A percentile compares a stretch with the other conserved stretches of the same genome.
These are phyloP conservation scores for Pestalotiopsis sp. DNA, from an alignment of 2,329 filamentous ascomycete genomes.

Conservation along the genomic window DNA sequence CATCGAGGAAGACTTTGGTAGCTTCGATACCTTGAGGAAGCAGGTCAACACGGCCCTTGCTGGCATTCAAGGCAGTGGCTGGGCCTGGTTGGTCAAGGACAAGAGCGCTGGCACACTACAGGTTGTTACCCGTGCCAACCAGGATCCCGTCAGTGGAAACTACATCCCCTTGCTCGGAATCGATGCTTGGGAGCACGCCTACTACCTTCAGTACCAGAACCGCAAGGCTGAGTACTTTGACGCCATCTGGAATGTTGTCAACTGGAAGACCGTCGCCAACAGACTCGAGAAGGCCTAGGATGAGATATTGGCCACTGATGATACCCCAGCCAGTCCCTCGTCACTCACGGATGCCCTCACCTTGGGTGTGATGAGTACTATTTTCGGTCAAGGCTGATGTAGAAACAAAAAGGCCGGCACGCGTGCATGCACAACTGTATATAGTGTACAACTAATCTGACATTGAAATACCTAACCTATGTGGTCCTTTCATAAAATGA, in stretches of 20 bases:
- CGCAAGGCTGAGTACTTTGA: slow-evolving; percentile 82
- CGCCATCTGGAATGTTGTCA: slow-evolving; percentile 80
- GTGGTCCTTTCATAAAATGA: too few species aligned
- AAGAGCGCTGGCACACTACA: slow-evolving; percentile 52
- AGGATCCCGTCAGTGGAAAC: slow-evolving; percentile 59
- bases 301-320: background rate
- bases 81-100: slow-evolving; percentile 67
- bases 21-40: slow-evolving; percentile 52
- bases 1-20: slow-evolving; percentile 60
- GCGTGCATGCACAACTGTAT: slow-evolving; percentile 1
- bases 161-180: slow-evolving; percentile 59
- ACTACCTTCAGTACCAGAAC: slow-evolving; percentile 73
- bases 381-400: background rate
- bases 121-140: slow-evolving; percentile 66
- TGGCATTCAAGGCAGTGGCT: slow-evolving; percentile 67
- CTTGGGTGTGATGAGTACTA: background rate
- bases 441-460: background rate
- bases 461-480: background rate
- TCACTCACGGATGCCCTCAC: slow-evolving; percentile 5
- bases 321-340: background rate
- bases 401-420: background rate
- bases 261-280: slow-evolving; percentile 55
- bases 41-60: slow-evolving; percentile 58
- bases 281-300: slow-evolving; percentile 29
- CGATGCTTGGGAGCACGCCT: slow-evolving; percentile 68